phyloP scores from a whole-genome alignment of 345 rosid species.

The Eucalyptus regnans region DNA sequence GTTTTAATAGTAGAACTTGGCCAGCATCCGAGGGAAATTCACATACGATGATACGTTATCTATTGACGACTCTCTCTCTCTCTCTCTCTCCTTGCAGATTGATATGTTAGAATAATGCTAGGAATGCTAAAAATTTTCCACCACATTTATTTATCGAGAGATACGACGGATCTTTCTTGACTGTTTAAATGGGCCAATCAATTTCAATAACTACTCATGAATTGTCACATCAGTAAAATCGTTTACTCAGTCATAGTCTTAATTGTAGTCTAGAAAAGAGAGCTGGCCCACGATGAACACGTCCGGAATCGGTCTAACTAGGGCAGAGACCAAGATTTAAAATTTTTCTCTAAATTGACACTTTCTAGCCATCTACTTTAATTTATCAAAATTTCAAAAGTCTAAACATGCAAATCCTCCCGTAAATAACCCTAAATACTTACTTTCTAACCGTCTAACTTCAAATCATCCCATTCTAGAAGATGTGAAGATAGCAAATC shows the following conservation, averaged over 20 bases:
- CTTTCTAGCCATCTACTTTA: background rate
- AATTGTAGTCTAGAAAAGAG: background rate
- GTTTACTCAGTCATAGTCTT: background rate
- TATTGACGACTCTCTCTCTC: background rate
- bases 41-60: background rate
- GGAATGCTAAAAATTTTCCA: background rate
- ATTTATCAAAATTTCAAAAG: background rate
- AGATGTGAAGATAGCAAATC: background rate
- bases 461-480: background rate
- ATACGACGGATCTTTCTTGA: fast-evolving
- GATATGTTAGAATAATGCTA: background rate
- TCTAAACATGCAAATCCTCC: background rate
- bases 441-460: background rate
- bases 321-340: background rate
- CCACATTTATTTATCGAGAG: background rate
- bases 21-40: too few relatives aligned
- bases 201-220: background rate
- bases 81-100: background rate
- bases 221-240: background rate
- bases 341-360: background rate
- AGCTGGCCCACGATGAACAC: background rate
- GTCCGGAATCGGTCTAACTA: background rate
- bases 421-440: background rate
- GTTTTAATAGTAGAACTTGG: background rate
- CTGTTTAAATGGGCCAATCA: background rate